Evolutionary conservation across 2,329 filamentous ascomycete species (phyloP).

Genomic region (Scortechinia acanthostroma): DNA sequence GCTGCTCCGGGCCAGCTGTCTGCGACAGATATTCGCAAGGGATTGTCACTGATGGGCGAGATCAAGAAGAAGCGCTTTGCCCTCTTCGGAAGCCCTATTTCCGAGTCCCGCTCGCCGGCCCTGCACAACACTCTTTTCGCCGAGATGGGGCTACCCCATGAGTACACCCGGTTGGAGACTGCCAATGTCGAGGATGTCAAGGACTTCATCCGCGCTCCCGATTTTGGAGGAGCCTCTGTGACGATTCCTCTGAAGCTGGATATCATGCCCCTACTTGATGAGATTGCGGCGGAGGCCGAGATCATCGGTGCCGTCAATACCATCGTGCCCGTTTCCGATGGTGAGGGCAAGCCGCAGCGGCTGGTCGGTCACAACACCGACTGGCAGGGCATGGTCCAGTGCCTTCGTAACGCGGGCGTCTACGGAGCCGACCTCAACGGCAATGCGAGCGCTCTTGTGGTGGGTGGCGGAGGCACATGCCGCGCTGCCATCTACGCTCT

Average conservation of each 20-base stretch:
- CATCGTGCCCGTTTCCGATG: slow-evolving; percentile 67
- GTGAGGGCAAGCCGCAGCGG: slow-evolving; percentile 41
- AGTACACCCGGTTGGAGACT: slow-evolving; percentile 74
- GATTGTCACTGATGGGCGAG: slow-evolving; percentile 71
- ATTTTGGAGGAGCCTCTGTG: slow-evolving; percentile 89
- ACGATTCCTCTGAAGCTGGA: slow-evolving; percentile 93
- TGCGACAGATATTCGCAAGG: slow-evolving; percentile 77
- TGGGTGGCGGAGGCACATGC: slow-evolving; percentile 87
- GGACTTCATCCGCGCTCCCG: slow-evolving; percentile 56
- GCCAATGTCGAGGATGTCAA: slow-evolving; percentile 51
- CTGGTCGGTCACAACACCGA: slow-evolving; percentile 93
- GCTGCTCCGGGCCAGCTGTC: slow-evolving; percentile 91
- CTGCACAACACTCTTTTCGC: slow-evolving; percentile 83
- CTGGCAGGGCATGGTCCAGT: slow-evolving; percentile 78
- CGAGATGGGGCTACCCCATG: slow-evolving; percentile 72
- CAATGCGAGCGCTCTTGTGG: slow-evolving; percentile 82
- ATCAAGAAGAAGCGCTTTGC: slow-evolving; percentile 73
- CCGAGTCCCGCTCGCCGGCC: slow-evolving; percentile 75
- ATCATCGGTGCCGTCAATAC: slow-evolving; percentile 93
- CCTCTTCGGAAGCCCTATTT: slow-evolving; percentile 80
- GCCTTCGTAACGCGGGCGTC: slow-evolving; percentile 67
- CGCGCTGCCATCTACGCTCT: slow-evolving; percentile 86
- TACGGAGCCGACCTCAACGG: slow-evolving; percentile 89
- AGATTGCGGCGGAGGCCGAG: slow-evolving; percentile 70
- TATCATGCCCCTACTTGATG: slow-evolving; percentile 74